Conservation (phyloP, 2,329 filamentous ascomycete genomes). For the Phyllosticta citribraziliensis region DNA sequence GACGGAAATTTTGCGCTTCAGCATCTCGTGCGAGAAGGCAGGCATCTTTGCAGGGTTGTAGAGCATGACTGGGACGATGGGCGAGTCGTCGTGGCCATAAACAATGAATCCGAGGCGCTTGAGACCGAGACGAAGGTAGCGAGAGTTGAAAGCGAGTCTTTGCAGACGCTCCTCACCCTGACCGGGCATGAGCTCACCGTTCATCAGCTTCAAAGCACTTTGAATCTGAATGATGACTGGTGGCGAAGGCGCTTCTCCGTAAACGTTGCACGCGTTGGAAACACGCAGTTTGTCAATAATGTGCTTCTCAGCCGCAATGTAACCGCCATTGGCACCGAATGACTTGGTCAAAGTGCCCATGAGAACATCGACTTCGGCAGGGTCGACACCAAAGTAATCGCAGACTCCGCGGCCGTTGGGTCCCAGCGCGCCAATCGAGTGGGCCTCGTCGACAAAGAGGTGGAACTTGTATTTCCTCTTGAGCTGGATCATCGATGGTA, state of each 20-base stretch:
- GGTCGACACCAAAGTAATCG: conserved; percentile 91
- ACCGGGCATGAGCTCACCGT: conserved; percentile 74
- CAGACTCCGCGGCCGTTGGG: conserved; percentile 85
- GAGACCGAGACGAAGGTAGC: conserved; percentile 92
- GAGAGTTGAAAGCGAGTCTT: conserved; percentile 94
- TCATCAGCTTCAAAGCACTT: conserved; percentile 77
- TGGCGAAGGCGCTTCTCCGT: conserved; percentile 79
- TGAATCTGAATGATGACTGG: conserved; percentile 86
- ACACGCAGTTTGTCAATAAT: conserved; percentile 87
- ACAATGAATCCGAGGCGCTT: conserved; percentile 96
- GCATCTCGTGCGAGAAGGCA: conserved; percentile 97
- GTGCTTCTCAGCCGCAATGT: conserved; percentile 78
- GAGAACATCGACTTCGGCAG: conserved; percentile 79
- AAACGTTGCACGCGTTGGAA: conserved; percentile 77
- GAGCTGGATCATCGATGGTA: conserved; percentile 77
- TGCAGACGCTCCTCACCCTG: conserved; percentile 94
- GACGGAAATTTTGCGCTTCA: conserved; percentile 92
- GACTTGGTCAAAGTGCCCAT: conserved; percentile 99
- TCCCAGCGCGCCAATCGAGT: conserved; percentile 88
- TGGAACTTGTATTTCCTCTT: conserved; percentile 97
- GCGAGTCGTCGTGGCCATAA: conserved; percentile 94
- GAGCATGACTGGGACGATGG: conserved; percentile 86
- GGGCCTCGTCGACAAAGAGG: conserved; percentile 91
- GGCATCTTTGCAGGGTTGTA: conserved; percentile 99
- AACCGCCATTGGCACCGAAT: conserved; percentile 95